phyloP scores from a whole-genome alignment of 345 rosid genomes.

The Syzygium aqueum region DNA sequence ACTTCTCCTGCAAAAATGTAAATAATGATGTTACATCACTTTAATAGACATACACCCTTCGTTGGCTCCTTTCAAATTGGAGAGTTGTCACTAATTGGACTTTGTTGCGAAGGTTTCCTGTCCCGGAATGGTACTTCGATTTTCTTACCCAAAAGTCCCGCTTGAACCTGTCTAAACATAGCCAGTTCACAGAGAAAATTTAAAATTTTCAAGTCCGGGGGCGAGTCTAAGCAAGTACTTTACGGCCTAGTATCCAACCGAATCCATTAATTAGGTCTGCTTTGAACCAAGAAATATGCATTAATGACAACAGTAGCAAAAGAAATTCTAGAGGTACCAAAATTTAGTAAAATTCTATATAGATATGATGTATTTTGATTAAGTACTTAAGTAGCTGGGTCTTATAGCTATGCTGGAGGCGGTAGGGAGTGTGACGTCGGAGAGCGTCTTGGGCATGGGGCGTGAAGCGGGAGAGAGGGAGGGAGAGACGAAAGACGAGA shows the following conservation, averaged over 20 bases:
- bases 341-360: neutral
- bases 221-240: neutral
- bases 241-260: neutral
- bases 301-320: neutral
- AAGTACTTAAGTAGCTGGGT: neutral
- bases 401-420: neutral
- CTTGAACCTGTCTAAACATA: neutral
- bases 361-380: neutral
- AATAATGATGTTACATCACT: neutral
- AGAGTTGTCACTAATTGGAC: neutral
- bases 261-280: neutral
- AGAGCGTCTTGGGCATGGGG: neutral
- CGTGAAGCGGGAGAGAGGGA: neutral
- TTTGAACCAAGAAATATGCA: neutral
- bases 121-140: neutral
- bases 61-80: neutral
- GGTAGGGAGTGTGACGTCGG: neutral
- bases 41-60: neutral
- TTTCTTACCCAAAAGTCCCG: neutral
- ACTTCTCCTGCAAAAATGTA: slow-evolving; percentile 3
- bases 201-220: neutral
- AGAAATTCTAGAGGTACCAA: neutral
- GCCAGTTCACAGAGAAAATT: neutral
- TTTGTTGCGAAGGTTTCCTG: neutral
- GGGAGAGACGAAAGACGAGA: too few relatives aligned